Evolutionary conservation across 192 early-diverging fungal species (phyloP), one percentile per base, ranked within the genome.

Genomic region (Backusella morwellensis): DNA sequence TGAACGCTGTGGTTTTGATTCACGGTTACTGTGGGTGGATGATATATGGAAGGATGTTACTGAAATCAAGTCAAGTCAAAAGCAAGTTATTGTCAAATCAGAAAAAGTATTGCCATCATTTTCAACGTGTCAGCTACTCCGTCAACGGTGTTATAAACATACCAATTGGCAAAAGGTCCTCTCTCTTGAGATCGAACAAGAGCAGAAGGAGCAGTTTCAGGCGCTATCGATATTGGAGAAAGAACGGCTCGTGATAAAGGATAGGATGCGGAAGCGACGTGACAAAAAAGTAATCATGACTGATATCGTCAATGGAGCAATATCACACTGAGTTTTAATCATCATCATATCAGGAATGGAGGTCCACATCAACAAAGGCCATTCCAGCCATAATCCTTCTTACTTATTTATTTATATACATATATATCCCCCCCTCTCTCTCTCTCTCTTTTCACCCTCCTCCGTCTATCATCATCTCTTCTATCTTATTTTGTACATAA

Each of bases 151-250:
- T 70, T 78, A 81, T 47, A 78, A 80, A 32, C 89, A 90, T 72
- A 41, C 34, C 0, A 78, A 81, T 47, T 90, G 89, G 89, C 86
- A 88, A 52, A 87, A 71, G 17, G 54, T 86, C 9, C 81, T 84
- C 23, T 68, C 50, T 17, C 73, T 76, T 14, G 86, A 86, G 38
- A 77, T 87, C 42, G 86, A 85, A 6, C 81, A 83, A 35, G 86
- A 87, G 73, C 74, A 82, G 50, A 74, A 41, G 68, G 86, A 80
- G 34, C 50, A 73, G 32, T 50, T 78, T 3, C 35, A 50, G 3
- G 29, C 69, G 1, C 23, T 80, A 17, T 52, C 69, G 34, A 44
- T 35, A 21, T 68, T 79, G n/a, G 77, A 80, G 66, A 71, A 80
- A 14, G 80, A 88, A 42, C 76, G 77, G 59, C 79, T 85, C 36